A percentile compares a stretch with the other conserved stretches of the same genome.
Conservation (phyloP, 139 green algal genomes). For the Micractinium sp. region DNA sequence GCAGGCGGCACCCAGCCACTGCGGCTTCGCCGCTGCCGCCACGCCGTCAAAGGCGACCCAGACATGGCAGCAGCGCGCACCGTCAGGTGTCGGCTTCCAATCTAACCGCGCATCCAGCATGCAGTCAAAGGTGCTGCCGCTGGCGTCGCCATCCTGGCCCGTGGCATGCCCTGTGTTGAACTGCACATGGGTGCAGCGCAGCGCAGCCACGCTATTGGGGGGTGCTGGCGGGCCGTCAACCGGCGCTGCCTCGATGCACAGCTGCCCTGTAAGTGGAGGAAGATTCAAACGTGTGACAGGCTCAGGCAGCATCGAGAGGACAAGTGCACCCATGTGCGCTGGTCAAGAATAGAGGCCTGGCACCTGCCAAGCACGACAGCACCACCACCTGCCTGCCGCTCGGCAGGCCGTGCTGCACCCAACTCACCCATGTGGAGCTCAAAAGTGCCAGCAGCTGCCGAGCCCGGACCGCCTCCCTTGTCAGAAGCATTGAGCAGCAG, state of each 20-base stretch:
- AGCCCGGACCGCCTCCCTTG: neutral
- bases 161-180: neutral
- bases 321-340: neutral
- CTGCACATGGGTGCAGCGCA: neutral
- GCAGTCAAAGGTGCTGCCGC: neutral
- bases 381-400: too few relatives aligned
- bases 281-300: neutral
- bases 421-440: neutral
- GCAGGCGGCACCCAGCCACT: neutral
- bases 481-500: neutral
- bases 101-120: neutral
- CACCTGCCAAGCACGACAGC: neutral
- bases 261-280: neutral
- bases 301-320: neutral
- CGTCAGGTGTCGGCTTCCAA: neutral
- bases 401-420: neutral
- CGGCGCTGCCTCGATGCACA: constrained; percentile 2
- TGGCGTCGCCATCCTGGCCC: neutral
- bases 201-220: neutral
- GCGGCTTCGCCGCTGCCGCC: neutral
- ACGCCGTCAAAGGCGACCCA: neutral
- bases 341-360: neutral
- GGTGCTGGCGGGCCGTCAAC: neutral
- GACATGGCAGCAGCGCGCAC: neutral
- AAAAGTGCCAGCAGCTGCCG: neutral